A percentile compares a stretch with the other conserved stretches of the same genome.
phyloP scores from a whole-genome alignment of 1,284 basidiomycete genomes.

The Naganishia sp. region DNA sequence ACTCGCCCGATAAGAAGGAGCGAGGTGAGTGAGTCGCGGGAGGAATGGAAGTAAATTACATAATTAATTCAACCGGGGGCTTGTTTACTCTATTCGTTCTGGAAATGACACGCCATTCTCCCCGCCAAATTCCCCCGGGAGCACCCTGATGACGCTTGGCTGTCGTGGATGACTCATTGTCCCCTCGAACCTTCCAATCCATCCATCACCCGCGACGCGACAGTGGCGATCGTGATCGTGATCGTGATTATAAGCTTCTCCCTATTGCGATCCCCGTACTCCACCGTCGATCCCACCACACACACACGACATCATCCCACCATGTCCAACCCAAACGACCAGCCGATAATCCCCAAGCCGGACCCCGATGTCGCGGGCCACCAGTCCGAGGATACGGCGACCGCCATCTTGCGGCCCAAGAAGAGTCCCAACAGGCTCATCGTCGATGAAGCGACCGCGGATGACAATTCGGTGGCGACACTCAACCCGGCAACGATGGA shows the following conservation, averaged over 20 bases:
- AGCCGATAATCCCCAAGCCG: constrained; percentile 16
- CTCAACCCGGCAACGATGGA: constrained; percentile 98
- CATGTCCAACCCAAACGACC: constrained; percentile 15
- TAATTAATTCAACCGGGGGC: too few species aligned
- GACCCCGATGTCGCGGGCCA: constrained; percentile 20
- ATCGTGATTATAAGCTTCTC: constrained; percentile 1
- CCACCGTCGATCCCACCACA: background rate
- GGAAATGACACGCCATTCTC: background rate
- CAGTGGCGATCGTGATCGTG: constrained; percentile 11
- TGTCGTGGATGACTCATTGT: constrained; percentile 24
- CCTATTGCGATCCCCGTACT: background rate
- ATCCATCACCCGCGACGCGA: background rate
- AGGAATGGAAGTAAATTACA: too few species aligned
- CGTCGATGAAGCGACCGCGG: constrained; percentile 84
- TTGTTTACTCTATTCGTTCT: too few species aligned
- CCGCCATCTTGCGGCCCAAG: constrained; percentile 90
- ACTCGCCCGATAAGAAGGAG: too few species aligned
- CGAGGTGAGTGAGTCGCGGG: too few species aligned
- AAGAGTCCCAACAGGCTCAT: constrained; percentile 95
- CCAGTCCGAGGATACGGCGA: constrained; percentile 70
- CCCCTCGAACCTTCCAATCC: constrained; percentile 8
- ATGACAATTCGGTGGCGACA: constrained; percentile 88
- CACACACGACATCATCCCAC: background rate
- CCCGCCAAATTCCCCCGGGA: background rate
- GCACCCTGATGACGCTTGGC: constrained; percentile 26